These are phyloP conservation scores for Zelopaecilomyces penicillatus DNA, from an alignment of 2,329 filamentous ascomycete genomes.

Conservation along the genomic window DNA sequence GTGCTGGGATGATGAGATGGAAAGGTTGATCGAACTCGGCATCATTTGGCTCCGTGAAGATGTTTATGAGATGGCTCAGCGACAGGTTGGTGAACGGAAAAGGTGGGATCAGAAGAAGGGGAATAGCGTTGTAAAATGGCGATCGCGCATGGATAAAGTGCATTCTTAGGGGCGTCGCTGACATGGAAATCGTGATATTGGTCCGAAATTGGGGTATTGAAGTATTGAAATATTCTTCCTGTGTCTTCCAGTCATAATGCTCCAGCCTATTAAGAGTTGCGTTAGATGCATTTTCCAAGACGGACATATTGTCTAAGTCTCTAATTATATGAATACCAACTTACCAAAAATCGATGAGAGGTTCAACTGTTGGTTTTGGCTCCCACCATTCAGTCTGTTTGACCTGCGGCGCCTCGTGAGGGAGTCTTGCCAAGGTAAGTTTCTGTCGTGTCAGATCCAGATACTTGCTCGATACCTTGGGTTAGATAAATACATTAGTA, in stretches of 20 bases:
- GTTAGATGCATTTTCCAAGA: slow-evolving; percentile 3
- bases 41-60: slow-evolving; percentile 45
- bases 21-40: slow-evolving; percentile 42
- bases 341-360: slow-evolving; percentile 57
- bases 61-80: slow-evolving; percentile 45
- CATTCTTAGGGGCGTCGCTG: slow-evolving; percentile 40
- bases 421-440: slow-evolving; percentile 56
- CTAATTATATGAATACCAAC: neutral
- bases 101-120: slow-evolving; percentile 55
- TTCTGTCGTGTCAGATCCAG: slow-evolving; percentile 60
- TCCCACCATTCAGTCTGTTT: slow-evolving; percentile 47
- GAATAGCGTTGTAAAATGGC: slow-evolving; percentile 44
- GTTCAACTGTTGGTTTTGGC: slow-evolving; percentile 54
- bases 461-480: slow-evolving; percentile 57
- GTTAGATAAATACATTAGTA: neutral
- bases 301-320: neutral
- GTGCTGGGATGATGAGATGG: slow-evolving; percentile 56
- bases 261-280: slow-evolving; percentile 44
- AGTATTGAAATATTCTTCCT: slow-evolving; percentile 50
- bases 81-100: slow-evolving; percentile 59
- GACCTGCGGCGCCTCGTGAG: slow-evolving; percentile 45
- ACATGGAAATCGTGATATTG: slow-evolving; percentile 33
- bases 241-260: slow-evolving; percentile 54
- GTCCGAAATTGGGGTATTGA: slow-evolving; percentile 57
- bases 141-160: slow-evolving; percentile 59